Conservation (phyloP, 1,139 yeast genomes). For the Nakaseomyces bracarensis region DNA sequence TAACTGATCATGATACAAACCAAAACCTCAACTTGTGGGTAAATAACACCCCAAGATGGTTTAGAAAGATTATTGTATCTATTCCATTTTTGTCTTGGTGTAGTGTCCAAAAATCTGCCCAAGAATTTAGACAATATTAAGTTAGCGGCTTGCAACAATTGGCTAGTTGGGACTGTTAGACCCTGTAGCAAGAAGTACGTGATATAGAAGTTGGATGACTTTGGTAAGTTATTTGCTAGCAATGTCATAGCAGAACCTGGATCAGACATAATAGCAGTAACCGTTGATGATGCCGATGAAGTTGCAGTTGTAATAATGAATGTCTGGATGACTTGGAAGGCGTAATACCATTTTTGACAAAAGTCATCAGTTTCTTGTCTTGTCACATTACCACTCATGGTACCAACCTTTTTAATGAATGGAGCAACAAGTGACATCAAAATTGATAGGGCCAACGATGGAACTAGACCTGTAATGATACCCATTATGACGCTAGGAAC, state of each 20-base stretch:
- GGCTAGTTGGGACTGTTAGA: slow-evolving; percentile 57
- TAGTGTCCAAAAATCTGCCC: slow-evolving; percentile 38
- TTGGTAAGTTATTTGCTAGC: slow-evolving; percentile 55
- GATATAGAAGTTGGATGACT: slow-evolving; percentile 63
- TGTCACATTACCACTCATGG: slow-evolving; percentile 62
- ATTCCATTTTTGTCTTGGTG: slow-evolving; percentile 60
- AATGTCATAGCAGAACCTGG: slow-evolving; percentile 50
- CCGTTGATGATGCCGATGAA: slow-evolving; percentile 71
- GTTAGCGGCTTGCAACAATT: slow-evolving; percentile 46
- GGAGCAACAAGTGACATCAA: slow-evolving; percentile 75
- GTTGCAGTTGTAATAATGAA: slow-evolving; percentile 76
- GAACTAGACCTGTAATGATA: slow-evolving; percentile 65
- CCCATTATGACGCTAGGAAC: slow-evolving; percentile 54
- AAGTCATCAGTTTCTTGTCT: slow-evolving; percentile 63
- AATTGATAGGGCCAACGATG: slow-evolving; percentile 56
- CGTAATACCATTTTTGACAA: slow-evolving; percentile 81
- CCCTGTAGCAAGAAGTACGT: slow-evolving; percentile 63
- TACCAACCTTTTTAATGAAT: slow-evolving; percentile 64
- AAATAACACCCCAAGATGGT: slow-evolving; percentile 66
- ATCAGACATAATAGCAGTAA: slow-evolving; percentile 43
- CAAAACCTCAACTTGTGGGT: slow-evolving; percentile 64
- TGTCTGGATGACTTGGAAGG: slow-evolving; percentile 80
- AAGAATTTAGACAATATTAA: slow-evolving; percentile 39
- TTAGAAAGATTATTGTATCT: slow-evolving; percentile 42
- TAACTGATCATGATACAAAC: slow-evolving; percentile 67